Evolutionary conservation across 1,139 yeast genomes (phyloP), one percentile per base, ranked within the genome.

Genomic region (Candida pseudoviswanathii): DNA sequence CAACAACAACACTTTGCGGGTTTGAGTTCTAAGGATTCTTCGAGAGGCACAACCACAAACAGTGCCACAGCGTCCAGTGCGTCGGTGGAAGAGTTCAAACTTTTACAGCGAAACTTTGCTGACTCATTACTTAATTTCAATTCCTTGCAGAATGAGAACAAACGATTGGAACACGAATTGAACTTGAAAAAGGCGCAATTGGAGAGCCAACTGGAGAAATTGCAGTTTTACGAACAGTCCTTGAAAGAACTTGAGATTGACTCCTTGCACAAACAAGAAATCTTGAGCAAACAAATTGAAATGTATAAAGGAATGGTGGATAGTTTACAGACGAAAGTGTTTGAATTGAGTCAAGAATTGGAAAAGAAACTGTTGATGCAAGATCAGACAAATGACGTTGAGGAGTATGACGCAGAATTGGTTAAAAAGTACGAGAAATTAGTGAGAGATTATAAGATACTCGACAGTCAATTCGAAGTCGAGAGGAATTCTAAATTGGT

Each of bases 401-500:
- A 7, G 32, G 29, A 27, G 32, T 40, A 16, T 29, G 45, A 31
- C 24, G 54, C 31, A 38, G 39, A 52, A 22, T 47, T 53, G 25
- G 38, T 62, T 29, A 62, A 60, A 8, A 69, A 66, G 53, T 72
- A 69, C 58, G 61, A 65, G 47, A 63, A 67, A 47, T 58, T 76
- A 36, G 51, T 66, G 41, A 73, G 64, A 54, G 76, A 68, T 60
- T 77, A 57, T 64, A 73, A 59, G 59, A 70, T 68, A 22, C 71
- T 67, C 48, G 71, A 66, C 62, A 74, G 72, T 59, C 73, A 71
- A 59, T 78, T 57, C 57, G 80, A 68, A 62, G 64, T 81, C 32
- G 81, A 78, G 58, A 72, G 73, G 52, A 81, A 77, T 54, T 77
- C 80, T 49, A 81, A 80, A 54, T 64, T 78, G 53, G 70, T 78